phyloP scores from a whole-genome alignment of 192 early-diverging fungal genomes.

The Gaertneriomyces sp. region DNA sequence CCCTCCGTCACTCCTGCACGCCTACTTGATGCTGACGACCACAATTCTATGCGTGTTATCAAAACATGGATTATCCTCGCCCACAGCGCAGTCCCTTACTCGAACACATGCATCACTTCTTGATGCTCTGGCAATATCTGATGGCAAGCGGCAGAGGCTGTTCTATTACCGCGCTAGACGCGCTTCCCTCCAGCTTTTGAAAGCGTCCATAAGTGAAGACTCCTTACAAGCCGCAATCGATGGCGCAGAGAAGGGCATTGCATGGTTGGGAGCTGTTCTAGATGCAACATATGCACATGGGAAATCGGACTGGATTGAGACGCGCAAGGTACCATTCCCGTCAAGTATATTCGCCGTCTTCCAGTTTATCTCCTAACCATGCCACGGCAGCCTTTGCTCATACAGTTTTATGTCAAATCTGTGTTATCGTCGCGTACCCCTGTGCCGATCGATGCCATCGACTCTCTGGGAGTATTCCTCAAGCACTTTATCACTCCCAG shows the following conservation, averaged over 20 bases:
- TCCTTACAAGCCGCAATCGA: background rate
- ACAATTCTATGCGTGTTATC: conserved; percentile 18
- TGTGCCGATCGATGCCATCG: conserved; percentile 33
- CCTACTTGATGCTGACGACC: background rate
- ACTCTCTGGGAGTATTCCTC: conserved; percentile 37
- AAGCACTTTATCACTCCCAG: background rate
- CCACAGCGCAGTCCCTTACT: conserved; percentile 31
- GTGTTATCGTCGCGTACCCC: conserved; percentile 36
- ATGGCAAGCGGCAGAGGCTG: conserved; percentile 43
- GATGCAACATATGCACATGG: conserved; percentile 10
- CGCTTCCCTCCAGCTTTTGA: background rate
- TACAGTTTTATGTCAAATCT: conserved; percentile 47
- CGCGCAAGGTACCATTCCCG: conserved; percentile 9
- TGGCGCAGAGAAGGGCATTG: conserved; percentile 10
- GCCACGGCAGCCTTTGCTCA: background rate
- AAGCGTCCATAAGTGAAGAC: no score
- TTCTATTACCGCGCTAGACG: conserved; percentile 7
- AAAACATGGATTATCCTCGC: conserved; percentile 13
- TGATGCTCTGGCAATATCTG: conserved; percentile 43
- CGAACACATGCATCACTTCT: conserved; percentile 50
- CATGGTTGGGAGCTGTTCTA: conserved; percentile 6
- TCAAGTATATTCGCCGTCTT: background rate
- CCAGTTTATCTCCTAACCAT: background rate
- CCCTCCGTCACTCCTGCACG: background rate
- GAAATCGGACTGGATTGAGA: conserved; percentile 9